These are phyloP conservation scores for Populus hybrid DNA, from an alignment of 441 rosid genomes.

Conservation along the genomic window DNA sequence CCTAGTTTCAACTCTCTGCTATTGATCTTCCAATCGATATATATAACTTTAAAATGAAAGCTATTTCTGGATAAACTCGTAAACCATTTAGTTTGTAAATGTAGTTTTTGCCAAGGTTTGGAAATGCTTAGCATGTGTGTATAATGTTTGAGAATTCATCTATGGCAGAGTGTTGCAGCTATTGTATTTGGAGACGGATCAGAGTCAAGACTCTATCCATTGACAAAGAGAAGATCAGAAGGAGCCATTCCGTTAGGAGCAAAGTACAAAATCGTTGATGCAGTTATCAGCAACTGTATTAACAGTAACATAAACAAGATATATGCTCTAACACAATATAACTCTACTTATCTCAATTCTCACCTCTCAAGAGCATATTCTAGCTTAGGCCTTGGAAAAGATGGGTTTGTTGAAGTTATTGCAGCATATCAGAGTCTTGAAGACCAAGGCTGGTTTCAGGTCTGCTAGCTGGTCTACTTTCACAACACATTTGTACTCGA, in stretches of 20 bases:
- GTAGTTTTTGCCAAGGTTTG: no score
- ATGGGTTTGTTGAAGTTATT: slow-evolving; percentile 69
- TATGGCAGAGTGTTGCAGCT: slow-evolving; percentile 67
- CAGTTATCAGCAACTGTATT: slow-evolving; percentile 79
- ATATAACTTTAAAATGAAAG: no score
- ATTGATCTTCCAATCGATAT: background rate
- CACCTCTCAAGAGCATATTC: slow-evolving; percentile 76
- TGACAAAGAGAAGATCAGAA: slow-evolving; percentile 76
- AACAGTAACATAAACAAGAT: slow-evolving; percentile 76
- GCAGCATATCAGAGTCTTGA: slow-evolving; percentile 84
- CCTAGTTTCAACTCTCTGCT: background rate
- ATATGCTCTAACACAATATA: slow-evolving; percentile 79
- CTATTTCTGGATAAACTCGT: no score
- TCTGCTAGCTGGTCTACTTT: slow-evolving; percentile 8
- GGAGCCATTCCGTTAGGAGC: slow-evolving; percentile 81
- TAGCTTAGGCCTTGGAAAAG: slow-evolving; percentile 51
- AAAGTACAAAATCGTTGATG: slow-evolving; percentile 73
- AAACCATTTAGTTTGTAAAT: no score
- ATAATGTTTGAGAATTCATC: slow-evolving; percentile 2
- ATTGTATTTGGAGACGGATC: slow-evolving; percentile 76
- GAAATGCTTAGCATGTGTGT: background rate
- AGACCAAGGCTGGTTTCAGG: slow-evolving; percentile 82
- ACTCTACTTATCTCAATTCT: slow-evolving; percentile 77
- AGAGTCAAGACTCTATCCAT: slow-evolving; percentile 62
- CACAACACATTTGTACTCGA: background rate